Conservation (phyloP, 768 basidiomycete genomes). For the Suillus paluster region DNA sequence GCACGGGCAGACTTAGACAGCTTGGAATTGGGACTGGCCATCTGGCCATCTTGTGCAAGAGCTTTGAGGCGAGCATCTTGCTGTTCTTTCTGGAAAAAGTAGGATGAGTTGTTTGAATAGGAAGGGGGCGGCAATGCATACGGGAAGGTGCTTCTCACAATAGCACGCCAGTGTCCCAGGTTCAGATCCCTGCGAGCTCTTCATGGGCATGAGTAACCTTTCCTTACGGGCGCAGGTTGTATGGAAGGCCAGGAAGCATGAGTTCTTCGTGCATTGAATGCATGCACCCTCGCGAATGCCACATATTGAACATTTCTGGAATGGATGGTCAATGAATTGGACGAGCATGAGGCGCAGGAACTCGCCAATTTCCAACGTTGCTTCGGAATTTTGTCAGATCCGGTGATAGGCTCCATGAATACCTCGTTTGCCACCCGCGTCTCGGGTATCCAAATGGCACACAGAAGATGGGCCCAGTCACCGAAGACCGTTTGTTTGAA, state of each 20-base stretch:
- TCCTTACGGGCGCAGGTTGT: constrained; percentile 91
- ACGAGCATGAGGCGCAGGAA: constrained; percentile 12
- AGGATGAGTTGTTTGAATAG: background rate
- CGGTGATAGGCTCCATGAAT: constrained; percentile 98
- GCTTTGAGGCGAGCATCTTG: constrained; percentile 62
- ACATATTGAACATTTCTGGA: constrained; percentile 67
- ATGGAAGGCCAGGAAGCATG: constrained; percentile 94
- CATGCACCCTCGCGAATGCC: constrained; percentile 76
- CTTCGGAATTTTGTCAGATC: constrained; percentile 85
- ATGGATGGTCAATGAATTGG: constrained; percentile 13
- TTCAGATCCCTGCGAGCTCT: constrained; percentile 75
- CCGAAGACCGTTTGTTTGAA: constrained; percentile 96
- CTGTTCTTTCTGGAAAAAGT: constrained; percentile 61
- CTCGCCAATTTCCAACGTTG: constrained; percentile 93
- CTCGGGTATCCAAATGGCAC: constrained; percentile 98
- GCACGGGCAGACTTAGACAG: constrained; percentile 84
- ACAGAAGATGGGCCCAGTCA: constrained; percentile 95
- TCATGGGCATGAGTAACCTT: constrained; percentile 87
- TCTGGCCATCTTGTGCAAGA: constrained; percentile 49
- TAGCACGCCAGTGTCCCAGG: constrained; percentile 74
- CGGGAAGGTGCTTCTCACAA: constrained; percentile 92
- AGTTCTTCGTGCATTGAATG: constrained; percentile 91
- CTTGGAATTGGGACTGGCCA: constrained; percentile 45
- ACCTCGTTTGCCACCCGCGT: constrained; percentile 91
- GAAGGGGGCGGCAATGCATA: constrained; percentile 40